A percentile compares a stretch with the other conserved stretches of the same genome.
Evolutionary conservation across 108 stramenopile species (phyloP).

Genomic region (Cylindrotheca fusiformis): DNA sequence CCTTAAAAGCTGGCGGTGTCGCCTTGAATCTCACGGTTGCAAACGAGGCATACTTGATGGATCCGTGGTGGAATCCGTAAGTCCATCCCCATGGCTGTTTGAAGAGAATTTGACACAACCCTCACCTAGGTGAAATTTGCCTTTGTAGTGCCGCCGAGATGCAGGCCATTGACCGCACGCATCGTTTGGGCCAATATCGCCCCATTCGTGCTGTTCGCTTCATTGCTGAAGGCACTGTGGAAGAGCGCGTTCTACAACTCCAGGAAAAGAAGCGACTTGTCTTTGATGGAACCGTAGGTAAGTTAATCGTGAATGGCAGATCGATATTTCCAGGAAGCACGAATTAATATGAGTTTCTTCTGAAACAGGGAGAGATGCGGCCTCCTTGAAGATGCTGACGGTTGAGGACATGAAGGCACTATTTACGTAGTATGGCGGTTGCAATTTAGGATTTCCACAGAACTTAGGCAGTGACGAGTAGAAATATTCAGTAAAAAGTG

Average conservation of each 20-base stretch:
- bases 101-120: not conserved
- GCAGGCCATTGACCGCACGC: slow-evolving; percentile 98
- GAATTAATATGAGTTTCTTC: not conserved
- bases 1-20: slow-evolving; percentile 96
- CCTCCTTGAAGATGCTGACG: slow-evolving; percentile 78
- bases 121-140: not conserved
- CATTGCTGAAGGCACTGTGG: slow-evolving; percentile 95
- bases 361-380: slow-evolving; percentile 54
- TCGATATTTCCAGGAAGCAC: not conserved
- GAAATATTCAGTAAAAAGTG: too few relatives aligned
- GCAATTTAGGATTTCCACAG: too few relatives aligned
- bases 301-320: slow-evolving; percentile 7
- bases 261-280: slow-evolving; percentile 97
- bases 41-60: slow-evolving; percentile 90
- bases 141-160: slow-evolving; percentile 83
- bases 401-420: slow-evolving; percentile 88
- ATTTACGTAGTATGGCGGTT: slow-evolving; percentile 78
- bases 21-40: slow-evolving; percentile 95
- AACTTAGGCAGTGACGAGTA: too few relatives aligned
- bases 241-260: slow-evolving; percentile 94
- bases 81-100: not conserved
- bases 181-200: slow-evolving; percentile 94
- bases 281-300: slow-evolving; percentile 95
- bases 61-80: slow-evolving; percentile 85
- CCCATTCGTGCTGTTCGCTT: slow-evolving; percentile 94